phyloP scores from a whole-genome alignment of 177 flowering plant genomes.

The Tripterygium wilfordii region DNA sequence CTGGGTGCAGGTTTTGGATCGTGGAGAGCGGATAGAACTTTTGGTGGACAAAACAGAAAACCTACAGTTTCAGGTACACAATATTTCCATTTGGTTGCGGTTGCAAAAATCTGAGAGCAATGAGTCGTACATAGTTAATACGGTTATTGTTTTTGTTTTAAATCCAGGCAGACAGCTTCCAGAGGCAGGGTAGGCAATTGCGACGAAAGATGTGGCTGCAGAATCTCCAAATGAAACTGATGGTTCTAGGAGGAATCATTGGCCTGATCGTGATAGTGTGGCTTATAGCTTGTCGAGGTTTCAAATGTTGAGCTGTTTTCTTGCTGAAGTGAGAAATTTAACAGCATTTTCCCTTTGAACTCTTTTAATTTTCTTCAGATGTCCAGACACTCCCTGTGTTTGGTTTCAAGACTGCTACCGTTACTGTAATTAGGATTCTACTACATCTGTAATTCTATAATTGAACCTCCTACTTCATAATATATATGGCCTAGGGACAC shows the following conservation, averaged over 20 bases:
- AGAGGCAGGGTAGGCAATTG: conserved; percentile 94
- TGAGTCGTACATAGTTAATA: too few species aligned
- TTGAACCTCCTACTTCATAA: too few species aligned
- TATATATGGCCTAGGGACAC: too few species aligned
- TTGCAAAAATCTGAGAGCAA: not conserved
- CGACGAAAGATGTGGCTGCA: conserved; percentile 93
- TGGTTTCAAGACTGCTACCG: too few species aligned
- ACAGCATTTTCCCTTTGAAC: too few species aligned
- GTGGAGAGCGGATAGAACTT: conserved; percentile 94
- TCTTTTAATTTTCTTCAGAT: too few species aligned
- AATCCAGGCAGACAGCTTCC: conserved; percentile 91
- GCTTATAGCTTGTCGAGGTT: conserved; percentile 58
- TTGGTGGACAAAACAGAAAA: conserved; percentile 94
- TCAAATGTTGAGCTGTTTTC: conserved; percentile 50
- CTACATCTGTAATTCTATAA: too few species aligned
- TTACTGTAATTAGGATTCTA: too few species aligned
- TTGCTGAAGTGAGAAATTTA: too few species aligned
- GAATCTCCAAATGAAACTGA: conserved; percentile 71
- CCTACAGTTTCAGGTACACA: conserved; percentile 88
- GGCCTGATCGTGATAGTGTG: conserved; percentile 56
- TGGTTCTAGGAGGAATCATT: conserved; percentile 58
- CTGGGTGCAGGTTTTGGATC: conserved; percentile 76
- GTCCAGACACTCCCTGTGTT: not conserved
- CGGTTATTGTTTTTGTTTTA: conserved; percentile 2
- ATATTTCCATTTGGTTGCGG: not conserved